phyloP scores from a whole-genome alignment of 208 protist genomes.

The Wallacemonas sp. region DNA sequence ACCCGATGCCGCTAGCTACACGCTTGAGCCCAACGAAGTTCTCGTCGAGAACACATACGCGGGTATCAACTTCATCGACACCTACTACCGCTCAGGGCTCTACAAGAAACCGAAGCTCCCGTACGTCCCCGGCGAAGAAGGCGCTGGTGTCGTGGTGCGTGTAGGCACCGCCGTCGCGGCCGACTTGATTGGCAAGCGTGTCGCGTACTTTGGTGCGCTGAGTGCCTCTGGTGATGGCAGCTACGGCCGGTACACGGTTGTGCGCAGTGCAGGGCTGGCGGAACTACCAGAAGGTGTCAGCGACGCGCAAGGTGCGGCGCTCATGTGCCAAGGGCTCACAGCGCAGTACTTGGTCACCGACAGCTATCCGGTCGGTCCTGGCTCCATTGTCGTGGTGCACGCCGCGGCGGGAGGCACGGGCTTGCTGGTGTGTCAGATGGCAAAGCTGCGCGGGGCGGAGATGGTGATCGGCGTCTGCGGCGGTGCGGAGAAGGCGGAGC shows the following conservation, averaged over 20 bases:
- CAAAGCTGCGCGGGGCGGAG: constrained; percentile 81
- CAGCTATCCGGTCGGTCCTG: constrained; percentile 47
- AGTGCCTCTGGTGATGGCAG: constrained; percentile 30
- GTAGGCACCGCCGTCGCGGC: constrained; percentile 18
- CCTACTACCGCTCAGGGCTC: constrained; percentile 83
- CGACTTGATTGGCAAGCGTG: constrained; percentile 50
- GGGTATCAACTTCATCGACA: constrained; percentile 94
- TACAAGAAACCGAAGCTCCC: constrained; percentile 75
- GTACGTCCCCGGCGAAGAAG: constrained; percentile 78
- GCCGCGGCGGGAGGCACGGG: constrained; percentile 88
- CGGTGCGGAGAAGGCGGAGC: constrained; percentile 58
- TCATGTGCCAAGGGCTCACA: constrained; percentile 83
- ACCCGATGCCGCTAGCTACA: not conserved
- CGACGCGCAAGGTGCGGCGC: constrained; percentile 51
- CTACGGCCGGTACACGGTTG: constrained; percentile 72
- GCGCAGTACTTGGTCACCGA: constrained; percentile 85
- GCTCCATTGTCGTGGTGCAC: constrained; percentile 77
- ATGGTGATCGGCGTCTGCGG: constrained; percentile 90
- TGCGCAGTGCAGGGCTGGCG: constrained; percentile 2
- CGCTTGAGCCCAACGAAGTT: constrained; percentile 32
- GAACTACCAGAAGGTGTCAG: constrained; percentile 54
- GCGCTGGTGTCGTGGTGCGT: constrained; percentile 62
- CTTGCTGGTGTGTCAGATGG: constrained; percentile 88
- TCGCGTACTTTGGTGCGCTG: constrained; percentile 63
- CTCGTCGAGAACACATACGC: constrained; percentile 59